phyloP scores from a whole-genome alignment of 169 alveolate genomes.

The Eimeria brunetti region DNA sequence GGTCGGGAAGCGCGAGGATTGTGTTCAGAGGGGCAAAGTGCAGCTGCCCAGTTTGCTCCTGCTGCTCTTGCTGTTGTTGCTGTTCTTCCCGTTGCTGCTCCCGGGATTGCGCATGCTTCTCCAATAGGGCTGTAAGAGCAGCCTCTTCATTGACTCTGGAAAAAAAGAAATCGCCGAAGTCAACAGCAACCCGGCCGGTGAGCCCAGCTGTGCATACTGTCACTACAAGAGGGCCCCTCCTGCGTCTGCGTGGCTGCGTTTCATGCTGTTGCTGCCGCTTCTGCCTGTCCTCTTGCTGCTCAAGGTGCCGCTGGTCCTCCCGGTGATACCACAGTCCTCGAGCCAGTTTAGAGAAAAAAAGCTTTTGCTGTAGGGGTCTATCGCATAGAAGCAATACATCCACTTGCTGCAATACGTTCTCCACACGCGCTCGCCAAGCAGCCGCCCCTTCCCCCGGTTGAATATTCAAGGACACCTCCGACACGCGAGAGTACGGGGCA shows the following conservation, averaged over 20 bases:
- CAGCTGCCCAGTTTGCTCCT: not conserved
- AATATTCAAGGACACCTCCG: conserved; percentile 53
- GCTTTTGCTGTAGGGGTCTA: conserved; percentile 65
- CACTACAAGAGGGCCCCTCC: conserved; percentile 58
- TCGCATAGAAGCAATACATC: conserved; percentile 76
- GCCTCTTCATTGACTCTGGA: conserved; percentile 23
- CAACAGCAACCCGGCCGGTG: conserved; percentile 74
- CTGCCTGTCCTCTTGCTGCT: not conserved
- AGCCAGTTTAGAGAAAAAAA: conserved; percentile 19
- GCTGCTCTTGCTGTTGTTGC: not conserved
- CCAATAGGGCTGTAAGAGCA: conserved; percentile 68
- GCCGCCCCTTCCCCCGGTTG: conserved; percentile 59
- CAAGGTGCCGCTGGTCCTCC: not conserved
- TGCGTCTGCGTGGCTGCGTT: not conserved
- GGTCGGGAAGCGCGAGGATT: not conserved
- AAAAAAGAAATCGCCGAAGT: conserved; percentile 62
- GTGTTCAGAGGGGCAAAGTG: conserved; percentile 27
- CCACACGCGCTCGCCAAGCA: conserved; percentile 45
- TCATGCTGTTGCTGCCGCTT: conserved; percentile 24
- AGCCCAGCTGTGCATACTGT: conserved; percentile 76
- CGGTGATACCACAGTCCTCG: conserved; percentile 11
- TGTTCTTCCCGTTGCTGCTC: conserved; percentile 3
- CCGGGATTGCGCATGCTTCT: conserved; percentile 47
- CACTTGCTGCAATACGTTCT: conserved; percentile 24
- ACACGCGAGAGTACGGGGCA: conserved; percentile 61